Evolutionary conservation across 139 green algal genomes (phyloP).

Genomic region (Chlamydomonas sphaeroides): DNA sequence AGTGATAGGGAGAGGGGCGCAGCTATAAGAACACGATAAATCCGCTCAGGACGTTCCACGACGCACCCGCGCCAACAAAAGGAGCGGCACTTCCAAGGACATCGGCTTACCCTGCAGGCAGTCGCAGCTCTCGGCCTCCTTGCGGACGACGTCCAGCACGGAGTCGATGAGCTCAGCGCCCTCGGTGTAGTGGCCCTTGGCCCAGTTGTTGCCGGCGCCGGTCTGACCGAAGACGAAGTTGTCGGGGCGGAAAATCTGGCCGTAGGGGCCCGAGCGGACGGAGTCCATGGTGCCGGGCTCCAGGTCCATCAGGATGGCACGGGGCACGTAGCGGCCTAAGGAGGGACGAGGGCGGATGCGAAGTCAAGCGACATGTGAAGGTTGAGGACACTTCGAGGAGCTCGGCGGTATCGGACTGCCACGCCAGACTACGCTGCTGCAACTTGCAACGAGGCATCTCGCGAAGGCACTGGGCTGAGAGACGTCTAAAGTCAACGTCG

Average conservation of each 20-base stretch:
- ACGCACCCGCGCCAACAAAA: too few species aligned
- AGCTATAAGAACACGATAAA: too few species aligned
- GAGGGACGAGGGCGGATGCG: not conserved
- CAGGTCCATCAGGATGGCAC: constrained; percentile 95
- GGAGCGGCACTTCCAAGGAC: too few species aligned
- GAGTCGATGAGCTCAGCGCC: constrained; percentile 98
- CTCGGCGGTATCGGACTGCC: too few species aligned
- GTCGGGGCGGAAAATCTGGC: constrained; percentile 91
- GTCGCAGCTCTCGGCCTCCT: constrained; percentile 97
- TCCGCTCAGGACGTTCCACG: too few species aligned
- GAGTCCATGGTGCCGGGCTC: constrained; percentile 92
- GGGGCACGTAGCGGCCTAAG: constrained; percentile 89
- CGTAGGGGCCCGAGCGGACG: constrained; percentile 90
- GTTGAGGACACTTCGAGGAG: too few species aligned
- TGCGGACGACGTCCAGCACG: constrained; percentile 97
- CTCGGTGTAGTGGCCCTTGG: constrained; percentile 99
- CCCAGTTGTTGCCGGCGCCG: constrained; percentile 99
- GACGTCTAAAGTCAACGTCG: too few species aligned
- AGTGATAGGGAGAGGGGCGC: not conserved
- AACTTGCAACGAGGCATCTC: too few species aligned
- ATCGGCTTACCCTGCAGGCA: constrained; percentile 93
- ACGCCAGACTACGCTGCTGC: too few species aligned
- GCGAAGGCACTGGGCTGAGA: too few species aligned
- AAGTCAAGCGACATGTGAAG: not conserved
- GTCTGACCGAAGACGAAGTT: constrained; percentile 94